Evolutionary conservation across 495 filamentous ascomycete genomes (phyloP), one percentile per base, ranked within the genome.

Genomic region (Pseudomonodictys pantanalensis): DNA sequence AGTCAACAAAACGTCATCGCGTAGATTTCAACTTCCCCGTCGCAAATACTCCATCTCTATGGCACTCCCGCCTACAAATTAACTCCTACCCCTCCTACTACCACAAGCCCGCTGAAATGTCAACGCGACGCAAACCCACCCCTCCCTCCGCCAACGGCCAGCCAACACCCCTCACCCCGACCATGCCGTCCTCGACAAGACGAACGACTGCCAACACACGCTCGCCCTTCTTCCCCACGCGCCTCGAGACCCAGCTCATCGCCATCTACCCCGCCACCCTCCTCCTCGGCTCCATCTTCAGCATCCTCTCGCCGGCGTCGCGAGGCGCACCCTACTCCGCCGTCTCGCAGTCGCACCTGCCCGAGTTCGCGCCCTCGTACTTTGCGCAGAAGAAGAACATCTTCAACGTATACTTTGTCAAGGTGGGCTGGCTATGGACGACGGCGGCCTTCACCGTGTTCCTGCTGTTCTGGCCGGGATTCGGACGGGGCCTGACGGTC

Each of bases 401-500:
- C 57, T 85, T 96, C 79, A 98, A 98, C 71, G 58, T 84, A 43
- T 79, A 89, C 60, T 97, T 98, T 61, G 93, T 98, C 62, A 98
- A 98, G 77, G 79, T 87, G 45, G 93, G 91, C 46, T 98, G 93
- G 93, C 78, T 86, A 29, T 98, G 93, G 93, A 83, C 88, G 20
- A 90, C 88, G 0, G 58, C 79, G 22, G 83, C 87, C 7, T 89
- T 95, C 60, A 69, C 80, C 11, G 56, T 81, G 1, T 86, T 92
- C 39, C 54, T 87, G 2, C 60, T 79, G 20, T 82, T 80, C 20
- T 86, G 91, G 61, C 78, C 83, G 0, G 70, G 76, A 0, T 75
- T 77, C 49, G 73, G 79, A 12, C 55, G 64, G 7, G 35, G 68
- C 8, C 44, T 70, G 0, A 79, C 74, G 22, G 66, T 64, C 53